Percentiles rank a stretch among this genome's conserved stretches.
Conservation (phyloP, 441 rosid genomes). For the Corymbia calophylla region DNA sequence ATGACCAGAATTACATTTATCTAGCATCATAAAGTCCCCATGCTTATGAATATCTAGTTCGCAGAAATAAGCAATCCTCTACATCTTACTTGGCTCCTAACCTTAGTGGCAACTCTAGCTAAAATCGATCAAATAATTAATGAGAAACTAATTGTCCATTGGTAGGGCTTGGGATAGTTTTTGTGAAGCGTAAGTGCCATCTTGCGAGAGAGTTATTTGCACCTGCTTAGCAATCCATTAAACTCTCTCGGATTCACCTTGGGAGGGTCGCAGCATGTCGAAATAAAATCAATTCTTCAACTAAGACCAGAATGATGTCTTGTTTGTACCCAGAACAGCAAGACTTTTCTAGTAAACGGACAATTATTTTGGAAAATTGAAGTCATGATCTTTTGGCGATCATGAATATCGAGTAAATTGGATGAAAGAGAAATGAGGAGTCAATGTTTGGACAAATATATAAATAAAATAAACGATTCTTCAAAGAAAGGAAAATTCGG, state of each 20-base stretch:
- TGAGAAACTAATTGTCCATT: neutral
- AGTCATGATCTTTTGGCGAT: fast-evolving
- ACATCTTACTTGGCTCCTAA: neutral
- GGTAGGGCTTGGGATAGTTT: neutral
- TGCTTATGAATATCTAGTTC: neutral
- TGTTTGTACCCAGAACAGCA: neutral
- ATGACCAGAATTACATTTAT: neutral
- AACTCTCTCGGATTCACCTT: neutral
- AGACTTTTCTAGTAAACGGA: neutral
- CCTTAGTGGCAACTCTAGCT: neutral
- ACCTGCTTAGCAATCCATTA: no score
- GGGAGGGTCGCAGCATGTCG: neutral
- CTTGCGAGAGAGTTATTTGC: neutral
- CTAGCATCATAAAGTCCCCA: fast-evolving
- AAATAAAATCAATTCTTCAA: neutral
- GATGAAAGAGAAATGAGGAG: neutral
- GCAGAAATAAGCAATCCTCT: fast-evolving
- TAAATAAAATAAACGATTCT: no score
- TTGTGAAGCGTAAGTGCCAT: neutral
- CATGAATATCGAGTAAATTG: neutral
- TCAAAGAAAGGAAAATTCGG: neutral
- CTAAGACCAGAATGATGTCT: neutral
- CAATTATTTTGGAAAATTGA: neutral
- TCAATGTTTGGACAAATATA: no score
- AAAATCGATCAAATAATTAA: no score